Evolutionary conservation across 2,329 filamentous ascomycete species (phyloP).

Genomic region (Aspergillus sp.): DNA sequence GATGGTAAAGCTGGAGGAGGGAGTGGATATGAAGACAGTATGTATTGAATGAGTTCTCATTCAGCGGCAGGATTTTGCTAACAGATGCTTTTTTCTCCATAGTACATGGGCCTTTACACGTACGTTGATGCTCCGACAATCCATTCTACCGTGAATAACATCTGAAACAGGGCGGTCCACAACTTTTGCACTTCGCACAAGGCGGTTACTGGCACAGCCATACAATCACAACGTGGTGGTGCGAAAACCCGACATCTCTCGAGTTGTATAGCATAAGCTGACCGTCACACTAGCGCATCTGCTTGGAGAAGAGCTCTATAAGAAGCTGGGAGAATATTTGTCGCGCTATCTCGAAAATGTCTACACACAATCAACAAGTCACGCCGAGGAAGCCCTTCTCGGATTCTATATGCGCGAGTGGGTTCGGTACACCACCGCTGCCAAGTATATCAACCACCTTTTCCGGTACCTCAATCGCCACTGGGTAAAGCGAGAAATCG

Average conservation of each 20-base stretch:
- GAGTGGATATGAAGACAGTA: conserved; percentile 90
- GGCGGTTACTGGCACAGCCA: conserved; percentile 64
- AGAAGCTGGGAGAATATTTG: conserved; percentile 85
- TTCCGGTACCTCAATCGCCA: conserved; percentile 96
- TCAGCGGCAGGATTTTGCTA: neutral
- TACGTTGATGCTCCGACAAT: conserved; percentile 39
- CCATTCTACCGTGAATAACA: conserved; percentile 15
- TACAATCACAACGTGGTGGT: conserved; percentile 73
- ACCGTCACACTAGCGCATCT: conserved; percentile 72
- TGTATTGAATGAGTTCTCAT: conserved; percentile 30
- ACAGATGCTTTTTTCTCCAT: conserved; percentile 18
- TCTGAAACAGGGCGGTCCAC: conserved; percentile 73
- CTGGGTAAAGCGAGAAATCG: conserved; percentile 99
- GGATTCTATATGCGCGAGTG: conserved; percentile 96
- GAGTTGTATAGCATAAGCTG: conserved; percentile 11
- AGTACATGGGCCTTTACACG: conserved; percentile 98
- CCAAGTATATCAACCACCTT: conserved; percentile 96
- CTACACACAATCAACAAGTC: conserved; percentile 72
- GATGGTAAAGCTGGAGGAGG: conserved; percentile 88
- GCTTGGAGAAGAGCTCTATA: conserved; percentile 93
- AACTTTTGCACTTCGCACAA: conserved; percentile 99
- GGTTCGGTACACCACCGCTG: conserved; percentile 92
- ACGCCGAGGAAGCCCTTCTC: conserved; percentile 87
- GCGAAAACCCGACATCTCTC: conserved; percentile 28
- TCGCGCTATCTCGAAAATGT: conserved; percentile 75